Percentiles rank a stretch among this genome's conserved stretches.
phyloP scores from a whole-genome alignment of 2,329 filamentous ascomycete genomes.

The Colletotrichum sp. region DNA sequence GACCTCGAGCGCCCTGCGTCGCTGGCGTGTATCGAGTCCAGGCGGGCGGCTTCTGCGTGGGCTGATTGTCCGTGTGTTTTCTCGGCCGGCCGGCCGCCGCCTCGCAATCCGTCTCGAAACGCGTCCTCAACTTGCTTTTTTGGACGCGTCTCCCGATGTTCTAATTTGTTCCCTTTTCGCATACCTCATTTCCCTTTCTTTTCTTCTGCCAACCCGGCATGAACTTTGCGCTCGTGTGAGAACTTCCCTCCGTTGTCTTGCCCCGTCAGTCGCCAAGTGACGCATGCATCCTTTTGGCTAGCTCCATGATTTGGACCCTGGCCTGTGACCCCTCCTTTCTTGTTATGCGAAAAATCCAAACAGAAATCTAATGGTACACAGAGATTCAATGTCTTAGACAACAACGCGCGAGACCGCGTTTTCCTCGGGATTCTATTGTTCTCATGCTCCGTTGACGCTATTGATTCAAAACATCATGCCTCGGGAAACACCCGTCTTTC shows the following conservation, averaged over 20 bases:
- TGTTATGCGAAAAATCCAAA: neutral
- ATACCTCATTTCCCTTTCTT: neutral
- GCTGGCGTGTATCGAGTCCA: constrained; percentile 6
- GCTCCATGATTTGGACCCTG: neutral
- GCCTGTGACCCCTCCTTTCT: neutral
- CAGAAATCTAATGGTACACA: neutral
- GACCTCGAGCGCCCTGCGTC: neutral
- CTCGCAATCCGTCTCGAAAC: neutral
- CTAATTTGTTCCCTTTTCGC: neutral
- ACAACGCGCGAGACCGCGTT: neutral
- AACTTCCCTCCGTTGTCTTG: neutral
- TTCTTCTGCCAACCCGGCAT: neutral
- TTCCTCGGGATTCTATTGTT: neutral
- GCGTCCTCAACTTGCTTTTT: neutral
- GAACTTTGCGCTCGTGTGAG: neutral
- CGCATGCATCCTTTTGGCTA: neutral
- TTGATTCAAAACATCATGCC: neutral
- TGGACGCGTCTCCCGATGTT: neutral
- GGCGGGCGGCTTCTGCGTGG: neutral
- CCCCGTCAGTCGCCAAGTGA: neutral
- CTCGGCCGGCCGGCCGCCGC: neutral
- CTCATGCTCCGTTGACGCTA: neutral
- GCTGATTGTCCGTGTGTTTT: constrained; percentile 3
- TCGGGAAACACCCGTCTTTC: neutral
- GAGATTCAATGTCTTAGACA: constrained; percentile 10